Base-by-base conservation (phyloP, 2,329 filamentous ascomycete genomes). In the Cryphonectria parasitica region DNA sequence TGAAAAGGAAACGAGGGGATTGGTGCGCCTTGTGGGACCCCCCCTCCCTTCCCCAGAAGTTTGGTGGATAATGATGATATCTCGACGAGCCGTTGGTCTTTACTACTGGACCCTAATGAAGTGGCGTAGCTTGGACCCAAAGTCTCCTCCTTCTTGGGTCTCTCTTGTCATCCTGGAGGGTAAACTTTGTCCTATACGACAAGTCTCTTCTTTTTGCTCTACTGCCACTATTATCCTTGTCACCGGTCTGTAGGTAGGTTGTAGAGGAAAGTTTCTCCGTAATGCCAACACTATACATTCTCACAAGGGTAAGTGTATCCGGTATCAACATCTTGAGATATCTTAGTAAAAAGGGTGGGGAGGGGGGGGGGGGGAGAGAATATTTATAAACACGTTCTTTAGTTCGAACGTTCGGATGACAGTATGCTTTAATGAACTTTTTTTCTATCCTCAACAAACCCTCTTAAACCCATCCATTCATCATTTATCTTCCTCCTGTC, bases 251-350 rank as follows among this genome's bases (percentile, higher is more conserved):
- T 10, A 36, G 19, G 34, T 39, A 36, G 34, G 34, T 39, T 39
- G 58, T 6, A 61, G 25, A 49, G 63, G 63, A 49, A 43, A 64
- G 17, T 64, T 64, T 64, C 63, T 31, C 63, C 63, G 62, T 11
- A 11, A 8, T 36, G 56, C 56, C 56, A 61, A 31, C 52, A 28
- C 25, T 5, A 6, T 28, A 10, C 36, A 5, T 36, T 41, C 36
- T 39, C 22, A 3, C 41, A 19, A 34, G 43, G 61, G 61, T 31
- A 45, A 64, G 61, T 45, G 61, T 64, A 31, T 45, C 61, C 61
- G 61, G 19, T 28, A 25, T 45, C 61, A 45, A 45, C 4, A 28
- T 28, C 15, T 19, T 49, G 45, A 8, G 22, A 11, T 49, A n/a
- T 49, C 22, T 49, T n/a, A n/a, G n/a, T n/a, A n/a, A n/a, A n/a